phyloP scores from a whole-genome alignment of 75 land plant species.

The Cryptomeria japonica region DNA sequence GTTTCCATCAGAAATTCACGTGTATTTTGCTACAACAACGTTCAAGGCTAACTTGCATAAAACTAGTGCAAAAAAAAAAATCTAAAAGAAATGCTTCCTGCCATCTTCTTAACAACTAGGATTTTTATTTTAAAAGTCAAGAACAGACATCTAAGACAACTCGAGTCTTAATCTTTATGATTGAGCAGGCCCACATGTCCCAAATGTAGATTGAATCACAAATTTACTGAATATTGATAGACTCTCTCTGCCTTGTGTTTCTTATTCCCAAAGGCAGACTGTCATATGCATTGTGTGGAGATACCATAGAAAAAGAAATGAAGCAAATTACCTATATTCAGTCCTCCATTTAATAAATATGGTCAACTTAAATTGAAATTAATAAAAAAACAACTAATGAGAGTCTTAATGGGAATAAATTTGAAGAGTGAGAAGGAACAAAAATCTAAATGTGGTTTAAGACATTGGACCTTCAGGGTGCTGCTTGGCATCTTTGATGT shows the following conservation, averaged over 20 bases:
- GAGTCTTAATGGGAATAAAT: background rate
- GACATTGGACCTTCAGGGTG: background rate
- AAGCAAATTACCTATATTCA: background rate
- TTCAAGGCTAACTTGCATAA: background rate
- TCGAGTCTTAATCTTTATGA: background rate
- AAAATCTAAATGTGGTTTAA: background rate
- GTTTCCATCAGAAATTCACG: background rate
- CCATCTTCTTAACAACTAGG: background rate
- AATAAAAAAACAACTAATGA: background rate
- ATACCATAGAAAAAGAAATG: background rate
- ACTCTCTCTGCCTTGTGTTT: background rate
- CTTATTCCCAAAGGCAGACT: background rate
- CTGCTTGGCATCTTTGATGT: background rate
- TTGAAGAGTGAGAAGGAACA: background rate
- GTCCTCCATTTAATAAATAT: background rate
- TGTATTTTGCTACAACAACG: background rate
- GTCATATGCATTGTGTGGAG: background rate
- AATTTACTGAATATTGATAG: background rate
- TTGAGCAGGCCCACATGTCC: background rate
- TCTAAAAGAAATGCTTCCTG: background rate
- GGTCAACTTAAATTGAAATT: background rate
- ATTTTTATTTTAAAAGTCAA: background rate
- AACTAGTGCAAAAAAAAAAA: no score
- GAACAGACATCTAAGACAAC: background rate
- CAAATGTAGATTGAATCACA: background rate